Conservation (phyloP, 2,329 filamentous ascomycete species). For the Capronia americana region DNA sequence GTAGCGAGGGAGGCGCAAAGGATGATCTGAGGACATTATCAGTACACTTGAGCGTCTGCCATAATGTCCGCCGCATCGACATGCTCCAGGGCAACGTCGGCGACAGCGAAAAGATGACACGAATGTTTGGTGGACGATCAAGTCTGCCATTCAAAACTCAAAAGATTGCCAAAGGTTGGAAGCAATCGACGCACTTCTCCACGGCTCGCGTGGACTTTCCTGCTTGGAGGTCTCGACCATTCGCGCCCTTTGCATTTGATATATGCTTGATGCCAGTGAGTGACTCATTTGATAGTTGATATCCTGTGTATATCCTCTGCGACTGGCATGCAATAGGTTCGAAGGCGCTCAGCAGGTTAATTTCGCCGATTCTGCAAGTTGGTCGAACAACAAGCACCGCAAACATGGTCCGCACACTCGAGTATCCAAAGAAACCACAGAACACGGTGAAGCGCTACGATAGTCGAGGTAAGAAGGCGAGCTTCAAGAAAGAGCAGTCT, state of each 20-base stretch:
- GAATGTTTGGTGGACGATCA: slow-evolving; percentile 1
- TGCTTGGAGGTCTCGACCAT: slow-evolving; percentile 19
- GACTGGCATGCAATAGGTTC: not conserved
- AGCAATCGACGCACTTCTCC: slow-evolving; percentile 18
- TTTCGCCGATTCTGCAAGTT: no score
- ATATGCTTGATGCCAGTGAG: slow-evolving; percentile 4
- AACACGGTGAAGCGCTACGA: slow-evolving; percentile 73
- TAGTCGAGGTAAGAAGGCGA: slow-evolving; percentile 60
- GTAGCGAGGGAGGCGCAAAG: not conserved
- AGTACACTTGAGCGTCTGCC: slow-evolving; percentile 33
- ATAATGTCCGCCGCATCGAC: slow-evolving; percentile 38
- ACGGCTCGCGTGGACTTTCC: slow-evolving; percentile 27
- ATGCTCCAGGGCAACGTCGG: slow-evolving; percentile 28
- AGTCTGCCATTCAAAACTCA: not conserved
- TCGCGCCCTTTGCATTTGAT: slow-evolving; percentile 31
- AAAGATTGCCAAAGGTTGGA: not conserved
- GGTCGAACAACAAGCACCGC: not conserved
- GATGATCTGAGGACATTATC: slow-evolving; percentile 27
- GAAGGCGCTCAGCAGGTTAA: not conserved
- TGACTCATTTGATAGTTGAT: slow-evolving; percentile 7
- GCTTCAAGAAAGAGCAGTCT: not conserved
- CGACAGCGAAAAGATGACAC: slow-evolving; percentile 1
- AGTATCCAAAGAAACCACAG: slow-evolving; percentile 67
- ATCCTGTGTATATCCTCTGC: not conserved
- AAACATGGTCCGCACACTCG: slow-evolving; percentile 52